phyloP scores from a whole-genome alignment of 345 rosid species.

The Turnera subulata region DNA sequence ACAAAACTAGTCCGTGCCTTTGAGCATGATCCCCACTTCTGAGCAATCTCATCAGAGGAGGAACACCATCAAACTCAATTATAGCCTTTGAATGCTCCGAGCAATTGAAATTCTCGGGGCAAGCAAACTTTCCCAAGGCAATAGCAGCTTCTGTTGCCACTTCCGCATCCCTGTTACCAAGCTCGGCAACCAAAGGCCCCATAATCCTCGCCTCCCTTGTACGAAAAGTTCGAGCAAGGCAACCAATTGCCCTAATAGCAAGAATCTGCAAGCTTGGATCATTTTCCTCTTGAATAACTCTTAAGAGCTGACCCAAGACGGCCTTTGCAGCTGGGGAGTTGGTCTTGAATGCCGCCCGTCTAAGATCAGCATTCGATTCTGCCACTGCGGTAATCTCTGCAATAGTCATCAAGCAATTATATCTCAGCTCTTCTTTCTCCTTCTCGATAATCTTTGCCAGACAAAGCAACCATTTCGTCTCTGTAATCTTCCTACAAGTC shows the following conservation, averaged over 20 bases:
- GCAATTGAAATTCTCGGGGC: slow-evolving; percentile 48
- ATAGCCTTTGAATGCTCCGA: slow-evolving; percentile 50
- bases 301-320: slow-evolving; percentile 49
- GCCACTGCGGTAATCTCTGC: slow-evolving; percentile 48
- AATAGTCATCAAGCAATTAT: slow-evolving; percentile 46
- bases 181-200: slow-evolving; percentile 39
- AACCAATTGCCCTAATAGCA: slow-evolving; percentile 48
- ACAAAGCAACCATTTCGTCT: slow-evolving; percentile 54
- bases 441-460: slow-evolving; percentile 43
- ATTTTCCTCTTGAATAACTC: slow-evolving; percentile 39
- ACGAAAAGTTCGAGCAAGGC: slow-evolving; percentile 54
- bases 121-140: slow-evolving; percentile 51
- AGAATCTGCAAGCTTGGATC: slow-evolving; percentile 32
- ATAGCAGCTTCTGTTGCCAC: slow-evolving; percentile 49
- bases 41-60: slow-evolving; percentile 37
- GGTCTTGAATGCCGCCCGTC: slow-evolving; percentile 53
- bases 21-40: slow-evolving; percentile 32
- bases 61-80: slow-evolving; percentile 51
- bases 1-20: slow-evolving; percentile 33
- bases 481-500: slow-evolving; percentile 43
- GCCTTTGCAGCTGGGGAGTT: slow-evolving; percentile 64
- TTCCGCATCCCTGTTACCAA: slow-evolving; percentile 24
- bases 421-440: slow-evolving; percentile 46
- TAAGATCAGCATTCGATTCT: slow-evolving; percentile 43
- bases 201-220: slow-evolving; percentile 47